These are phyloP conservation scores for Cinchona pubescens DNA, from an alignment of 257 asterid genomes.

Conservation along the genomic window DNA sequence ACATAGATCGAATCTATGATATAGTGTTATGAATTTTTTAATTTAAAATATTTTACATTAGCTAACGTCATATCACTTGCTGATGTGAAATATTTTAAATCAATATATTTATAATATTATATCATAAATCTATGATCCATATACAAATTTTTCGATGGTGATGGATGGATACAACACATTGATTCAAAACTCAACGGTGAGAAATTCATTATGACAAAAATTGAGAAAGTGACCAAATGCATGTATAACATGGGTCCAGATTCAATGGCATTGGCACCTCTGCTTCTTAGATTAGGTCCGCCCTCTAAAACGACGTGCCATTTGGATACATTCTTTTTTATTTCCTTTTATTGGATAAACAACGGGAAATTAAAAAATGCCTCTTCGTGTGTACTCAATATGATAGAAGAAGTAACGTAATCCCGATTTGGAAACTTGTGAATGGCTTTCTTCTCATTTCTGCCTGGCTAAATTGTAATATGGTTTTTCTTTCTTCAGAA, in stretches of 20 bases:
- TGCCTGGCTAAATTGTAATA: no score
- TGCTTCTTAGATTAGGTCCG: conserved; percentile 17
- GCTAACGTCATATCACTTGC: no score
- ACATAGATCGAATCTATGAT: no score
- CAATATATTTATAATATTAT: no score
- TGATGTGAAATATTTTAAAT: no score
- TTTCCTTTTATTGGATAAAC: neutral
- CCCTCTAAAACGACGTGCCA: conserved; percentile 17
- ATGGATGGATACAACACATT: conserved; percentile 12
- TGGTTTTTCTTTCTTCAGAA: neutral
- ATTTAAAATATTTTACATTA: no score
- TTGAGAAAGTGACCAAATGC: conserved; percentile 4
- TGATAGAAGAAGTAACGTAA: neutral
- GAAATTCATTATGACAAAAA: neutral
- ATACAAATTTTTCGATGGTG: no score
- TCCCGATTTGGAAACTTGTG: neutral
- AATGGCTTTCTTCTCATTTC: neutral
- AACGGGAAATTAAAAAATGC: neutral
- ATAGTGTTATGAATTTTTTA: no score
- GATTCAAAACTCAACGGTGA: neutral
- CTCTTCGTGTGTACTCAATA: neutral
- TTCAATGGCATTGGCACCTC: conserved; percentile 27
- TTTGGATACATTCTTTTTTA: conserved; percentile 11
- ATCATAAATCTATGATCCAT: no score
- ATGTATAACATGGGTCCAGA: conserved; percentile 15